A percentile compares a stretch with the other conserved stretches of the same genome.
phyloP scores from a whole-genome alignment of 2,329 filamentous ascomycete genomes.

The Alternaria tenuissima region DNA sequence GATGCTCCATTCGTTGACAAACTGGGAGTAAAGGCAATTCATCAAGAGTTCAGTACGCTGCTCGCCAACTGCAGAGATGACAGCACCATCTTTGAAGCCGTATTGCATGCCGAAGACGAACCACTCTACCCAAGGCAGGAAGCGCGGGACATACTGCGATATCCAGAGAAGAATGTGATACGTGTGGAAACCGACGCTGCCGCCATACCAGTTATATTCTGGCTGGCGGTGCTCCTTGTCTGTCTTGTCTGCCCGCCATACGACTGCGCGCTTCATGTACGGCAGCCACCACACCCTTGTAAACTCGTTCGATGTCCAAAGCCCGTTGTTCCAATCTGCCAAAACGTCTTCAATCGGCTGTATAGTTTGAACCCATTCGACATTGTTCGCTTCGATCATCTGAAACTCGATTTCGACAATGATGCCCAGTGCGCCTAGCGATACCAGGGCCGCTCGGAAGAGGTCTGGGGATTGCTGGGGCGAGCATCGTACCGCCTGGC shows the following conservation, averaged over 20 bases:
- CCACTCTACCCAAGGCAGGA: slow-evolving; percentile 91
- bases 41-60: slow-evolving; percentile 84
- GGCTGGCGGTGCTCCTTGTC: slow-evolving; percentile 67
- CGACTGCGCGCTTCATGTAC: slow-evolving; percentile 84
- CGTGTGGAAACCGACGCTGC: slow-evolving; percentile 80
- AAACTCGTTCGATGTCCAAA: slow-evolving; percentile 89
- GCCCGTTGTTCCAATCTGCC: slow-evolving; percentile 71
- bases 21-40: slow-evolving; percentile 98
- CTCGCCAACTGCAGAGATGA: slow-evolving; percentile 78
- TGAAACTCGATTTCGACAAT: slow-evolving; percentile 88
- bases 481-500: slow-evolving; percentile 75
- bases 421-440: slow-evolving; percentile 88
- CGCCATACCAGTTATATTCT: slow-evolving; percentile 79
- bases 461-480: slow-evolving; percentile 74
- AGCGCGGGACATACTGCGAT: slow-evolving; percentile 76
- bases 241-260: slow-evolving; percentile 88
- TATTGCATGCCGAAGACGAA: slow-evolving; percentile 98
- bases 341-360: slow-evolving; percentile 74
- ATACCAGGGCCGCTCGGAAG: slow-evolving; percentile 87
- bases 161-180: slow-evolving; percentile 92
- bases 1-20: slow-evolving; percentile 97
- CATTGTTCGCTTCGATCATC: slow-evolving; percentile 80
- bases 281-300: slow-evolving; percentile 98
- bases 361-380: slow-evolving; percentile 85
- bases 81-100: slow-evolving; percentile 77